These are phyloP conservation scores for Dioscorea zingiberensis DNA, from an alignment of 106 monocot genomes.

Conservation along the genomic window DNA sequence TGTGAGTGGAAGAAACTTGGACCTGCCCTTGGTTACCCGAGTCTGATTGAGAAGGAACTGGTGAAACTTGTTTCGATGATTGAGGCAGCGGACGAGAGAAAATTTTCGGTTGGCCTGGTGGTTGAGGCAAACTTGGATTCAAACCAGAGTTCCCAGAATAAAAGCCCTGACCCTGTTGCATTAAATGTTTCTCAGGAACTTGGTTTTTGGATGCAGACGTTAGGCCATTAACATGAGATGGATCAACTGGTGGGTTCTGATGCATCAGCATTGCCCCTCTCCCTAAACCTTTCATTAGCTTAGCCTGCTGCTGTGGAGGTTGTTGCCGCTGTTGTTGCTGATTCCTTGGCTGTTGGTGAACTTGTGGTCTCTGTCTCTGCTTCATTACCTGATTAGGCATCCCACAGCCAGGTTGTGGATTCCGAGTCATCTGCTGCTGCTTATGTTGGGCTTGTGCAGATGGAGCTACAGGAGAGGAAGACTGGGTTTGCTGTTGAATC, in stretches of 20 bases:
- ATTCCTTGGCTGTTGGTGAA: slow-evolving; percentile 37
- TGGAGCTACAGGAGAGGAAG: slow-evolving; percentile 29
- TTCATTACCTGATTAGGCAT: slow-evolving; percentile 46
- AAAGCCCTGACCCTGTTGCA: slow-evolving; percentile 39
- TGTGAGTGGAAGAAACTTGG: slow-evolving; percentile 28
- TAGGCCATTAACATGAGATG: slow-evolving; percentile 36
- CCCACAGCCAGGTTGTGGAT: slow-evolving; percentile 18
- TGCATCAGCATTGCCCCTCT: slow-evolving; percentile 57
- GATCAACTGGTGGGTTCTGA: slow-evolving; percentile 48
- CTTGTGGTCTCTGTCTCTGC: slow-evolving; percentile 60
- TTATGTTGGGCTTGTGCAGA: slow-evolving; percentile 44
- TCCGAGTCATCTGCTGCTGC: slow-evolving; percentile 38
- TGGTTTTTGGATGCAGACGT: slow-evolving; percentile 33
- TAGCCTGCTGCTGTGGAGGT: slow-evolving; percentile 44
- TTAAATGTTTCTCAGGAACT: slow-evolving; percentile 45
- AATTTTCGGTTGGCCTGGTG: slow-evolving; percentile 39
- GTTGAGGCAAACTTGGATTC: slow-evolving; percentile 28
- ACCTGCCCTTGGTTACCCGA: slow-evolving; percentile 25
- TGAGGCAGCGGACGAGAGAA: slow-evolving; percentile 29
- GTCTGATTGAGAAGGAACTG: slow-evolving; percentile 43
- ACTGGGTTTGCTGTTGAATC: slow-evolving; percentile 33
- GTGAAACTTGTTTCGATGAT: slow-evolving; percentile 31
- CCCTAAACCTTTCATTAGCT: slow-evolving; percentile 46
- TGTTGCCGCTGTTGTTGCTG: slow-evolving; percentile 19
- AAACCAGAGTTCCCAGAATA: slow-evolving; percentile 31